Base-by-base conservation (phyloP, 768 basidiomycete genomes). In the Sutorius australiensis region DNA sequence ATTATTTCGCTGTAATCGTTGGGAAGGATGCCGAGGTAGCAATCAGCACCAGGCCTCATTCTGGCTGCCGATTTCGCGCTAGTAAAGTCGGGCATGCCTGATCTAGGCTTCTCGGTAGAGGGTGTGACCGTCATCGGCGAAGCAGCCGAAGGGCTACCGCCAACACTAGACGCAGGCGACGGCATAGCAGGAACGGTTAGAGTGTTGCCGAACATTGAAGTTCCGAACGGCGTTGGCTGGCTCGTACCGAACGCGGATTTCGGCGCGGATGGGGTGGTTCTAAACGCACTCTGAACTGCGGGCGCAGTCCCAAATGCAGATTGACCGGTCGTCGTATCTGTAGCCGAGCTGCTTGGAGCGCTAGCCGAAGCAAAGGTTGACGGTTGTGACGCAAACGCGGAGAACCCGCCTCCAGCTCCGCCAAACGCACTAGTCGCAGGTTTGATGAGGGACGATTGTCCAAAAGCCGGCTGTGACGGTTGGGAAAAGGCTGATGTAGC, bases 1-100 rank as follows among this genome's bases (percentile, higher is more conserved):
- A 89, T 58, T 17, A 79, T 64, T 46, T 79, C 69, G 33, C 73
- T 54, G 66, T 90, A 91, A 58, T 83, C 76, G n/a, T 60, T 57
- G 6, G 86, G 87, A 31, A 90, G 72, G 24, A 77, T 62, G 31
- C 51, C 59, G 53, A 83, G 81, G 59, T 86, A 87, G 51, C 79
- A 78, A 55, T 82, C 79, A 36, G 72, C 55, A 7, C 75, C 79
- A 2, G 78, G 77, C 59, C 55, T 75, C 72, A 58, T 73, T 75
- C 50, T 71, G 6, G 57, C 57, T 28, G 24, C 62, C 43, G 57
- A 56, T 42, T 67, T 71, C n/a, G 72, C 70, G 1, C 61, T 41
- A 8, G 64, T 57, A 57, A 77, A 76, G 53, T 71, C 72, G 3
- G 71, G 75, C 41, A 42, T 46, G 27, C 65, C 54, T 10, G 62